Conservation (phyloP, 257 asterid species). For the Solanum ossicruentum region DNA sequence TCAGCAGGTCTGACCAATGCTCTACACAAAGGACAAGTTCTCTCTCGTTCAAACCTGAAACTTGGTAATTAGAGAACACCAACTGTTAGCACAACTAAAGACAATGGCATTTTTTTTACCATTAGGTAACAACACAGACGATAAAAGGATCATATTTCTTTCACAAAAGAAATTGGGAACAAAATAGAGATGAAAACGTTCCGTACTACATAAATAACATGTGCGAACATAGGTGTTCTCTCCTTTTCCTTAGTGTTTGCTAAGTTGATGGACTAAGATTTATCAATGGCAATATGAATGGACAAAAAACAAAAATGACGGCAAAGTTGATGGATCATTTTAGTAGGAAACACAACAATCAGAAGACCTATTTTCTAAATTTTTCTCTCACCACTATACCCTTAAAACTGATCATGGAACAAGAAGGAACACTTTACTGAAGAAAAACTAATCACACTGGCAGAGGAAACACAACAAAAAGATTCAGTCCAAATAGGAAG, state of each 20-base stretch:
- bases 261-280: neutral
- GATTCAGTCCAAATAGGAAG: neutral
- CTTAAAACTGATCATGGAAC: neutral
- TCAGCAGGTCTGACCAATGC: constrained; percentile 78
- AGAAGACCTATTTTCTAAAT: neutral
- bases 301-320: neutral
- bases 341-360: neutral
- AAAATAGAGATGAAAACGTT: neutral
- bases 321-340: neutral
- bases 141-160: neutral
- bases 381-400: neutral
- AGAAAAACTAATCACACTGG: neutral
- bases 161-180: neutral
- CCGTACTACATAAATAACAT: neutral
- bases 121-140: neutral
- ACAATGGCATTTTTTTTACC: neutral
- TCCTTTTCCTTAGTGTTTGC: neutral
- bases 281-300: neutral
- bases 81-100: neutral
- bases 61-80: neutral
- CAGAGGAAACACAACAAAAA: neutral
- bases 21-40: constrained; percentile 84
- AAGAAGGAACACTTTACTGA: neutral
- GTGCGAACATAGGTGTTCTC: neutral
- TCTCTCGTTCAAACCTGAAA: constrained; percentile 78